Evolutionary conservation across 2,329 filamentous ascomycete genomes (phyloP).

Genomic region (Talaromyces islandicus): DNA sequence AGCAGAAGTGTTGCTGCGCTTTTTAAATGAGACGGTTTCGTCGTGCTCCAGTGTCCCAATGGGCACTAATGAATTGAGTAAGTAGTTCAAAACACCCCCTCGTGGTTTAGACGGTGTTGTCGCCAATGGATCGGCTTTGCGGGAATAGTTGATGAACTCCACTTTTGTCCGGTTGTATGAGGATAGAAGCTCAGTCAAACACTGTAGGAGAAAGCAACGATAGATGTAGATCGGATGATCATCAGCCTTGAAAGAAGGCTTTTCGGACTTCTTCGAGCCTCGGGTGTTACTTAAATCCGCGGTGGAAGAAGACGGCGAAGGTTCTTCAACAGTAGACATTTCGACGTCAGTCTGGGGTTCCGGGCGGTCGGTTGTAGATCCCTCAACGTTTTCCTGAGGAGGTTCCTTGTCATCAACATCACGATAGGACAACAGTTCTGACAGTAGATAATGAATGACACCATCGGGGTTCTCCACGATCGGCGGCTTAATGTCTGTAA

Average conservation of each 20-base stretch:
- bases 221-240: constrained; percentile 96
- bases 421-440: constrained; percentile 83
- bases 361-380: constrained; percentile 25
- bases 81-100: constrained; percentile 86
- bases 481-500: constrained; percentile 68
- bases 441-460: constrained; percentile 89
- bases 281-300: constrained; percentile 22
- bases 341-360: constrained; percentile 43
- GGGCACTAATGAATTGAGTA: constrained; percentile 72
- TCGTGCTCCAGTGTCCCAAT: constrained; percentile 61
- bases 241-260: constrained; percentile 78
- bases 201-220: constrained; percentile 88
- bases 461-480: constrained; percentile 89
- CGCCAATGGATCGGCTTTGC: constrained; percentile 75
- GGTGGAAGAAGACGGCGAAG: constrained; percentile 26
- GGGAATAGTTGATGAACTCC: constrained; percentile 98
- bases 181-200: constrained; percentile 79
- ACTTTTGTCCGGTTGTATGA: constrained; percentile 94
- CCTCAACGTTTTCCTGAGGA: constrained; percentile 24
- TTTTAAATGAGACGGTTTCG: constrained; percentile 73
- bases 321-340: constrained; percentile 40
- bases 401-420: constrained; percentile 83
- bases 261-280: constrained; percentile 59
- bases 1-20: constrained; percentile 74
- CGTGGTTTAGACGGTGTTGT: constrained; percentile 90